Evolutionary conservation across 1,284 basidiomycete species (phyloP).

Genomic region (Ustilago trichophora): DNA sequence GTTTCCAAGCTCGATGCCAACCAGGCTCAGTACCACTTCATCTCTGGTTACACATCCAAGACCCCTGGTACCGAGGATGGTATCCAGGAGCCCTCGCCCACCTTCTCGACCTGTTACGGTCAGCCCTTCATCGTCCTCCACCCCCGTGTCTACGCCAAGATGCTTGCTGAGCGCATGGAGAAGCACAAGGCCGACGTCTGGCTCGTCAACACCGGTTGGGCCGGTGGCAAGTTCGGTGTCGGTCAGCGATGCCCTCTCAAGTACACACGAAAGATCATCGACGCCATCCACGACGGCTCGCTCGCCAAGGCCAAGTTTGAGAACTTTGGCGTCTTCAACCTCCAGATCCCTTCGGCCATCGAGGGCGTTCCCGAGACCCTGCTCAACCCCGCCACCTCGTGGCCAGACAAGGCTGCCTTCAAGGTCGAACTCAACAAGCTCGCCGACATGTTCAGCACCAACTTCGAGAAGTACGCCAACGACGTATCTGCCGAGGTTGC

Average conservation of each 20-base stretch:
- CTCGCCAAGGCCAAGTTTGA: conserved; percentile 86
- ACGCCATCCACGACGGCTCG: conserved; percentile 93
- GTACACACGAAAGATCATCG: conserved; percentile 91
- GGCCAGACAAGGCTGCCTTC: conserved; percentile 60
- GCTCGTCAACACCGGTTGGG: conserved; percentile 99
- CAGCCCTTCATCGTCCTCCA: conserved; percentile 99
- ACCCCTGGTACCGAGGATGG: conserved; percentile 98
- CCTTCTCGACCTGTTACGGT: conserved; percentile 98
- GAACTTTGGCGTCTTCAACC: conserved; percentile 72
- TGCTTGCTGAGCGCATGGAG: conserved; percentile 95
- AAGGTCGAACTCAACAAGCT: conserved; percentile 63
- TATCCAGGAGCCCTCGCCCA: conserved; percentile 95
- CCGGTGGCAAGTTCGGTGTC: conserved; percentile 88
- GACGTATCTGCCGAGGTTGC: conserved; percentile 61
- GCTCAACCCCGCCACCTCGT: conserved; percentile 59
- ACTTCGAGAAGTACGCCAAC: conserved; percentile 63
- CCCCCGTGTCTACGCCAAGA: conserved; percentile 82
- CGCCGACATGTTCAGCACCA: conserved; percentile 65
- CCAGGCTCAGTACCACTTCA: conserved; percentile 85
- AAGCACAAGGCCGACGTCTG: conserved; percentile 92
- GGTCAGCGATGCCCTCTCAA: conserved; percentile 67
- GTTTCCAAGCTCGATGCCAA: conserved; percentile 90
- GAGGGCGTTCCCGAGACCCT: conserved; percentile 56
- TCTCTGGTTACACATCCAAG: conserved; percentile 78
- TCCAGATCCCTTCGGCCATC: conserved; percentile 57